A percentile compares a stretch with the other conserved stretches of the same genome.
Evolutionary conservation across 129 eudicot species (phyloP).

Genomic region (Erigeron canadensis): DNA sequence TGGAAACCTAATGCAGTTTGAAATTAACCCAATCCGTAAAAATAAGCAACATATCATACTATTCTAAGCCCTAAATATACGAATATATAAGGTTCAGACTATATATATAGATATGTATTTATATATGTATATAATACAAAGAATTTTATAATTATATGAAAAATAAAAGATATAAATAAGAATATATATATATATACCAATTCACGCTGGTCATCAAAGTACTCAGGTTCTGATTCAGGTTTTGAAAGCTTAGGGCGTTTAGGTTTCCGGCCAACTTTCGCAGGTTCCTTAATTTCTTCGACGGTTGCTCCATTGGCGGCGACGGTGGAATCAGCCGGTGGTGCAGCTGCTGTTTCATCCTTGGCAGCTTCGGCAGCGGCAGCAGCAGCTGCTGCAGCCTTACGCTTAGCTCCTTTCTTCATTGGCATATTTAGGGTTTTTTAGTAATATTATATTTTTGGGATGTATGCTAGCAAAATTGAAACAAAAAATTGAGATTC

Average conservation of each 20-base stretch:
- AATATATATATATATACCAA: conserved; percentile 59
- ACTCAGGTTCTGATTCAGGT: conserved; percentile 65
- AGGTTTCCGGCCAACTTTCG: conserved; percentile 27
- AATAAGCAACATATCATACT: no score
- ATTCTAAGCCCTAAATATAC: no score
- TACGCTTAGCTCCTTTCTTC: conserved; percentile 77
- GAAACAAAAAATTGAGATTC: no score
- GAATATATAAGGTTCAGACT: no score
- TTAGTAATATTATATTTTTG: no score
- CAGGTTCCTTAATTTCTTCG: conserved; percentile 11
- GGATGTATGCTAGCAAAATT: no score
- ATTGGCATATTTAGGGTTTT: conserved; percentile 29
- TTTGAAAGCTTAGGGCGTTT: conserved; percentile 49
- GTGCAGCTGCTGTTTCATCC: conserved; percentile 24
- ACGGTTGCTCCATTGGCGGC: conserved; percentile 16
- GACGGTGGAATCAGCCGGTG: conserved; percentile 4
- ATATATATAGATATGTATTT: no score
- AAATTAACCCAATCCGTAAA: neutral
- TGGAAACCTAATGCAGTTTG: neutral
- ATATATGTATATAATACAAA: neutral
- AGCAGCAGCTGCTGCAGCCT: conserved; percentile 25
- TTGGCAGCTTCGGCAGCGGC: conserved; percentile 29
- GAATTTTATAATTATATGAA: no score
- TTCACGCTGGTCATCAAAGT: conserved; percentile 76
- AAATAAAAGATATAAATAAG: neutral